These are phyloP conservation scores for Suhomyces taliae DNA, from an alignment of 1,139 yeast genomes.

Conservation along the genomic window DNA sequence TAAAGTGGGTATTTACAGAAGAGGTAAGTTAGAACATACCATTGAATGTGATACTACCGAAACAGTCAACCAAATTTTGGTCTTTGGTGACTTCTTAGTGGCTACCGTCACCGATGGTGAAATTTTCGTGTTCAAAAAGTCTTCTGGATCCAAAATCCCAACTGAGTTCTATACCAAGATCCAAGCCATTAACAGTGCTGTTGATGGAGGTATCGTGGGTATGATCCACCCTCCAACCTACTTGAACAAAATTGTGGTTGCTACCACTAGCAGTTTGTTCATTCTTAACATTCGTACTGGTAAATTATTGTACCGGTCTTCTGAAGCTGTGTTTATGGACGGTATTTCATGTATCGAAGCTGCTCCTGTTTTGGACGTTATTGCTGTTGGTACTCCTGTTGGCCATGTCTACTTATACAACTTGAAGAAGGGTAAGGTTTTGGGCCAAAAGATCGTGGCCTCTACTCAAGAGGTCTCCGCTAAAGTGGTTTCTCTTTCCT, in stretches of 20 bases:
- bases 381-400: constrained; percentile 72
- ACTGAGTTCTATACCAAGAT: constrained; percentile 69
- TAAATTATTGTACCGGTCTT: constrained; percentile 62
- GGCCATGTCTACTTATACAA: constrained; percentile 72
- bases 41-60: constrained; percentile 37
- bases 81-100: constrained; percentile 80
- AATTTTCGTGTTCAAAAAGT: constrained; percentile 64
- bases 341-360: constrained; percentile 64
- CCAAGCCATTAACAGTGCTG: constrained; percentile 46
- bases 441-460: constrained; percentile 54
- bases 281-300: constrained; percentile 79
- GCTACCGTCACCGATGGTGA: constrained; percentile 54
- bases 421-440: constrained; percentile 60
- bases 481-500: constrained; percentile 70
- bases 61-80: constrained; percentile 50
- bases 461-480: constrained; percentile 51
- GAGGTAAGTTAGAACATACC: constrained; percentile 74
- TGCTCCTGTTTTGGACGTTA: constrained; percentile 84
- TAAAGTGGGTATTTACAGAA: constrained; percentile 71
- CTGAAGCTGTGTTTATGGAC: constrained; percentile 47
- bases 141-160: constrained; percentile 49
- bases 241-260: constrained; percentile 82
- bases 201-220: constrained; percentile 70
- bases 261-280: constrained; percentile 60
- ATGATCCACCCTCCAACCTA: constrained; percentile 88